Evolutionary conservation across 495 filamentous ascomycete genomes (phyloP), one percentile per base, ranked within the genome.

Genomic region (Trichoderma virens): DNA sequence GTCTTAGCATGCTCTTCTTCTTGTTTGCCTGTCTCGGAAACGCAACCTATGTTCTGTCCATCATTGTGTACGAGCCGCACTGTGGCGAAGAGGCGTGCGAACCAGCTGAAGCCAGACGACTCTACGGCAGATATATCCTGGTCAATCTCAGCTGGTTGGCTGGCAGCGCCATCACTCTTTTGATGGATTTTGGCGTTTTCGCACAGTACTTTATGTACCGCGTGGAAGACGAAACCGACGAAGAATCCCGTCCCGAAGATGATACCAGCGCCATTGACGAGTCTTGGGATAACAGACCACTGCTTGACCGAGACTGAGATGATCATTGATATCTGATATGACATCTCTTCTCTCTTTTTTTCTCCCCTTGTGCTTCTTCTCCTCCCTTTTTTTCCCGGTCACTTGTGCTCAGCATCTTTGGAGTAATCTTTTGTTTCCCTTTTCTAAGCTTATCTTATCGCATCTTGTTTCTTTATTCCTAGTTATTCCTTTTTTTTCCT

Each of bases 21-120:
- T 77, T 98, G 20, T 98, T 98, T 71, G 94, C 93, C 8, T 97
- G 92, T 72, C 82, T 97, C 25, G 94, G 94, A 3, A 98, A 98
- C 70, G 68, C 93, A 63, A 96, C 93, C 0, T 98, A 95, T 70
- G 92, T 97, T 5, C 71, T 96, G 20, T 89, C 85, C n/a, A 98
- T 98, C 45, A 76, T 98, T 56, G 92, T 91, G 7, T 96, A 89
- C 70, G 88, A 90, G 23, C 88, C 93, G 5, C 73, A 77, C 38
- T 87, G 85, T 68, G 73, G 66, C 4, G 69, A 68, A 18, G 72
- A 72, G 14, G 66, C 74, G 13, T 88, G 88, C 72, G 65, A 65
- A 28, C 71, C 74, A 4, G 86, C 86, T 5, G 87, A 91, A 69
- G 79, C 79, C 0, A 66, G 67, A 9, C 68, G 62, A 7, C 71